phyloP scores from a whole-genome alignment of 306 rosid genomes.

The Aeschynomene evenia region DNA sequence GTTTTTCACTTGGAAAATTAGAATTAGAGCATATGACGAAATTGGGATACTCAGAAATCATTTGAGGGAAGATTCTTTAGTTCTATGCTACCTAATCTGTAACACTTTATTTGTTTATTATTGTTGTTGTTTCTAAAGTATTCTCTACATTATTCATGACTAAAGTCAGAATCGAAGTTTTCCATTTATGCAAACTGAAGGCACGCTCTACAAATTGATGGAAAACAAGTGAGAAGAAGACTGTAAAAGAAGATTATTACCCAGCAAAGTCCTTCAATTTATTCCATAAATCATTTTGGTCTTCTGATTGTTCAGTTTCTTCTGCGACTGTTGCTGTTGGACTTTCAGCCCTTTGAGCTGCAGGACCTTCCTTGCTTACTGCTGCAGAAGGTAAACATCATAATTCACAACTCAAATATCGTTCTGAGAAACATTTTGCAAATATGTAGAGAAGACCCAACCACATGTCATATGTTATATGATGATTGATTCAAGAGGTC shows the following conservation, averaged over 20 bases:
- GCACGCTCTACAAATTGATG: not conserved
- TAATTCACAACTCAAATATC: constrained; percentile 29
- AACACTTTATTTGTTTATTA: not conserved
- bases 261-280: constrained; percentile 73
- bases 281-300: constrained; percentile 62
- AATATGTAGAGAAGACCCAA: constrained; percentile 11
- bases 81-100: not conserved
- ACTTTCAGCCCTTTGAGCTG: constrained; percentile 46
- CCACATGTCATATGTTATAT: constrained; percentile 5
- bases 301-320: constrained; percentile 51
- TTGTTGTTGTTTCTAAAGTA: no score
- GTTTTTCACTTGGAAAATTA: not conserved
- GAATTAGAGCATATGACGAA: not conserved
- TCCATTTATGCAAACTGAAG: not conserved
- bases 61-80: not conserved
- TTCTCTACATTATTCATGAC: not conserved
- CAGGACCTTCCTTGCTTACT: constrained; percentile 51
- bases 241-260: constrained; percentile 44
- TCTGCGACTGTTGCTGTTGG: constrained; percentile 47
- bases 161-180: not conserved
- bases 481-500: constrained; percentile 1
- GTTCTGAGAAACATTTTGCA: constrained; percentile 7
- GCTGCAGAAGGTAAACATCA: constrained; percentile 46
- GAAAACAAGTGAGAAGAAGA: not conserved
- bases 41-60: not conserved